phyloP scores from a whole-genome alignment of 1,284 basidiomycete genomes.

The Boletus smithii region DNA sequence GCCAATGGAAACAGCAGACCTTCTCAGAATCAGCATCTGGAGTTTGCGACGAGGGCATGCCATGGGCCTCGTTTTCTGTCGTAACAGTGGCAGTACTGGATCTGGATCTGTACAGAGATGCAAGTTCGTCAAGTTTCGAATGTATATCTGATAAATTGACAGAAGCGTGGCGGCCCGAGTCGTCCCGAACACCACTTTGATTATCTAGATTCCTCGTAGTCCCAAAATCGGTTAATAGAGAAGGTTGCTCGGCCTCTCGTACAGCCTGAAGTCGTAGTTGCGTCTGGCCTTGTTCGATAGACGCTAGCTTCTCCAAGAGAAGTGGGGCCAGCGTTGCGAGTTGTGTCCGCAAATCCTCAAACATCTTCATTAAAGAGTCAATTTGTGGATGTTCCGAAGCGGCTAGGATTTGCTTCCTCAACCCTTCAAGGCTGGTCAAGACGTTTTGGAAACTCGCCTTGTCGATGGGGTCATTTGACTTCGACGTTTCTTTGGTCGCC shows the following conservation, averaged over 20 bases:
- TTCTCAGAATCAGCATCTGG: slow-evolving; percentile 20
- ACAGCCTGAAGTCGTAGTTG: slow-evolving; percentile 11
- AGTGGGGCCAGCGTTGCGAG: slow-evolving; percentile 20
- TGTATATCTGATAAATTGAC: slow-evolving; percentile 24
- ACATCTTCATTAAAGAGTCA: slow-evolving; percentile 22
- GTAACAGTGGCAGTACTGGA: slow-evolving; percentile 3
- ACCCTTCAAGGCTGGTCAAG: slow-evolving; percentile 23
- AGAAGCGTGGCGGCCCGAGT: not conserved
- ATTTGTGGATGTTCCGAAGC: slow-evolving; percentile 17
- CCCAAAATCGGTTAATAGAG: not conserved
- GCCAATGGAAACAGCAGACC: slow-evolving; percentile 11
- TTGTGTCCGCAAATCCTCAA: slow-evolving; percentile 26
- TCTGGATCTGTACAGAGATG: slow-evolving; percentile 18
- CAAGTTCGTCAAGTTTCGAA: slow-evolving; percentile 32
- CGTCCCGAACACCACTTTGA: not conserved
- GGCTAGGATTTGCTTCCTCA: slow-evolving; percentile 16
- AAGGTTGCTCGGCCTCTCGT: slow-evolving; percentile 9
- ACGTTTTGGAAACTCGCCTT: slow-evolving; percentile 16
- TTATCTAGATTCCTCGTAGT: slow-evolving; percentile 8
- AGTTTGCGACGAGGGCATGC: slow-evolving; percentile 2
- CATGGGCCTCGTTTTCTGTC: slow-evolving; percentile 1
- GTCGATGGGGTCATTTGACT: slow-evolving; percentile 1
- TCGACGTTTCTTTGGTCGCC: slow-evolving; percentile 1
- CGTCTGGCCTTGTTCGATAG: slow-evolving; percentile 27
- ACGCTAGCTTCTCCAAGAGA: slow-evolving; percentile 26